A percentile compares a stretch with the other conserved stretches of the same genome.
These are phyloP conservation scores for Cornus controversa DNA, from an alignment of 148 eudicot species.

Conservation along the genomic window DNA sequence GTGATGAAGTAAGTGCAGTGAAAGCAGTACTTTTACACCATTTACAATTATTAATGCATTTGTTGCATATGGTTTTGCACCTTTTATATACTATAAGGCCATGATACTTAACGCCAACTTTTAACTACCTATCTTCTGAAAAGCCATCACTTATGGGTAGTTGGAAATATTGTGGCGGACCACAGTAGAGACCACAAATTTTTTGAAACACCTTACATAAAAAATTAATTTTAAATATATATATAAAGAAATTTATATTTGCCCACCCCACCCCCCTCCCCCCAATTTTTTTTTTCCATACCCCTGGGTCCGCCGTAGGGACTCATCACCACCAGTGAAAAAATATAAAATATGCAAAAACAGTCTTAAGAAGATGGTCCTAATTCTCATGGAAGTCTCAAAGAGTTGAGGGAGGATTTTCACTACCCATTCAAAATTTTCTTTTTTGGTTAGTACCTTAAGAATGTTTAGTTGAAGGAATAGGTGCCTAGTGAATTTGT, in stretches of 20 bases:
- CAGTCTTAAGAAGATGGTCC: too few relatives aligned
- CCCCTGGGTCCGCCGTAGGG: too few relatives aligned
- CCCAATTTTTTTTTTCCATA: too few relatives aligned
- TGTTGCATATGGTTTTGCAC: background rate
- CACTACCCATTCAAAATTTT: background rate
- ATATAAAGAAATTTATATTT: too few relatives aligned
- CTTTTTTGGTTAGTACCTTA: background rate
- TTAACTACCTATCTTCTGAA: background rate
- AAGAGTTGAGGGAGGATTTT: background rate
- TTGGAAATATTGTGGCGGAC: too few relatives aligned
- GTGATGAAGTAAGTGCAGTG: constrained; percentile 59
- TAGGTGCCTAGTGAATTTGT: background rate
- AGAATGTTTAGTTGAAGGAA: background rate
- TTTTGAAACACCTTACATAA: too few relatives aligned
- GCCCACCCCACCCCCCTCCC: too few relatives aligned
- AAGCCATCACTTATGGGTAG: background rate
- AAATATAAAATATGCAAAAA: too few relatives aligned
- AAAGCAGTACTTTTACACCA: background rate
- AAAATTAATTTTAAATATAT: too few relatives aligned
- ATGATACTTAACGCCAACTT: background rate
- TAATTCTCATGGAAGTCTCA: background rate
- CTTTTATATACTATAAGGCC: background rate
- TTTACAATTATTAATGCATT: background rate
- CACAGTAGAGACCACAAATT: too few relatives aligned
- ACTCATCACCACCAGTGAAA: too few relatives aligned